Percentiles rank a stretch among this genome's conserved stretches.
phyloP scores from a whole-genome alignment of 768 basidiomycete genomes.

The Gymnopilus dilepis region DNA sequence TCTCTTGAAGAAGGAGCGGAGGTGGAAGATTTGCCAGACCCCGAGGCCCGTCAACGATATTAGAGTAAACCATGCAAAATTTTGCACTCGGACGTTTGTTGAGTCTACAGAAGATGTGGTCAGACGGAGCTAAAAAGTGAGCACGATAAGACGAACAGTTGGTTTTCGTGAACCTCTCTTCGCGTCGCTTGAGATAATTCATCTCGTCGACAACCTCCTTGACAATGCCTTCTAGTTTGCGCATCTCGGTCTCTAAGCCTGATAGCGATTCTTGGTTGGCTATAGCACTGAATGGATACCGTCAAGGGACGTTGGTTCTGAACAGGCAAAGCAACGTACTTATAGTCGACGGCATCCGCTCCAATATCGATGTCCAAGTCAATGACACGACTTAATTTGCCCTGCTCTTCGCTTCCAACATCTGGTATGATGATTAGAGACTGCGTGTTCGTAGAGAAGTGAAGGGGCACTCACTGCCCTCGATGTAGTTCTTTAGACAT shows the following conservation, averaged over 20 bases:
- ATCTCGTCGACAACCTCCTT: slow-evolving; percentile 96
- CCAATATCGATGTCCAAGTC: slow-evolving; percentile 98
- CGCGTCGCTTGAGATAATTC: slow-evolving; percentile 88
- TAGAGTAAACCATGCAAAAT: slow-evolving; percentile 91
- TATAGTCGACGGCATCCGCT: slow-evolving; percentile 98
- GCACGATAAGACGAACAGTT: slow-evolving; percentile 65
- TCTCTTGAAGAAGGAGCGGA: slow-evolving; percentile 94
- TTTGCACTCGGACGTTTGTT: slow-evolving; percentile 89
- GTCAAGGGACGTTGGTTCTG: neutral
- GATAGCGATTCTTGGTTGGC: slow-evolving; percentile 98
- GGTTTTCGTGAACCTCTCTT: slow-evolving; percentile 85
- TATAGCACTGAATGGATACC: slow-evolving; percentile 71
- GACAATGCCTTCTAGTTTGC: slow-evolving; percentile 92
- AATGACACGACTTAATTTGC: slow-evolving; percentile 66
- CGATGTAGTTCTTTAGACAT: slow-evolving; percentile 86
- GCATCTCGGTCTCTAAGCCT: slow-evolving; percentile 96
- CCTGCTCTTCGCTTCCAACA: slow-evolving; percentile 46
- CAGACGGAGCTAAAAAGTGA: slow-evolving; percentile 1
- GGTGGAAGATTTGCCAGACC: slow-evolving; percentile 93
- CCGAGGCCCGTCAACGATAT: slow-evolving; percentile 79
- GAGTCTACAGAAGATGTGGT: slow-evolving; percentile 61
- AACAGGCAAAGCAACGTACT: slow-evolving; percentile 58
- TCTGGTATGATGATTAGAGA: neutral
- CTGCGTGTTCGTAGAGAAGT: neutral
- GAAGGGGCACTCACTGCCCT: slow-evolving; percentile 53